Evolutionary conservation across 2,329 filamentous ascomycete species (phyloP), one percentile per base, ranked within the genome.

Genomic region (Berkeleyomyces basicola): DNA sequence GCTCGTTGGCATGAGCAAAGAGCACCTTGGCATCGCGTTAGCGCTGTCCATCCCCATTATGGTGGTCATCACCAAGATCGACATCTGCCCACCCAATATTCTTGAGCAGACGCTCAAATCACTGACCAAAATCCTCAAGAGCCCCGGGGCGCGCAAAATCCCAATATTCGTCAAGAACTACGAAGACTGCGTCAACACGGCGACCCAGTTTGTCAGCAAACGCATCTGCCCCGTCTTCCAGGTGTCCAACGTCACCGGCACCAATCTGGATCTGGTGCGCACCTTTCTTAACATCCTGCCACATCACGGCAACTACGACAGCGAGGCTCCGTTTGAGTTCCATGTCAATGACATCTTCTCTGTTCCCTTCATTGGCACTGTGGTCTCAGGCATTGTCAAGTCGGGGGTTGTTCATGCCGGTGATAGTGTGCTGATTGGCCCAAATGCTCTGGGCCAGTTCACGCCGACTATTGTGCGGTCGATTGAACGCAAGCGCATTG

Each of bases 281-380:
- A 88, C 86, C 0, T 99, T 99, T 72, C 76, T 99, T 62, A 97
- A 97, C 69, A 95, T 97, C 65, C 79, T 99, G 3, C 93, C 93
- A 0, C 91, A 96, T 68, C 89, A 96, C 68, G 92, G 92, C 59
- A 88, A 92, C 65, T 97, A 97, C 72, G 88, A 97, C 71, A 79
- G 85, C 16, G 85, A 89, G 57, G 90, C 88, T 0, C 86, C 91
- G 0, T 95, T 97, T 67, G 93, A 97, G 71, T 96, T 97, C 68
- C 86, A 95, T 65, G 82, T 99, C 67, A 99, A 97, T 70, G 93
- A 99, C 71, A 97, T 90, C 0, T 99, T 97, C 78, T 96, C 91
- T 0, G 93, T 99, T 3, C 93, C 93, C 1, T 96, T 96, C 72
- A 90, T 95, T 0, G 93, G 93, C 10, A 99, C 93, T 0, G 93